Conservation (phyloP, 2,329 filamentous ascomycete species). For the Cladosporium sp. region DNA sequence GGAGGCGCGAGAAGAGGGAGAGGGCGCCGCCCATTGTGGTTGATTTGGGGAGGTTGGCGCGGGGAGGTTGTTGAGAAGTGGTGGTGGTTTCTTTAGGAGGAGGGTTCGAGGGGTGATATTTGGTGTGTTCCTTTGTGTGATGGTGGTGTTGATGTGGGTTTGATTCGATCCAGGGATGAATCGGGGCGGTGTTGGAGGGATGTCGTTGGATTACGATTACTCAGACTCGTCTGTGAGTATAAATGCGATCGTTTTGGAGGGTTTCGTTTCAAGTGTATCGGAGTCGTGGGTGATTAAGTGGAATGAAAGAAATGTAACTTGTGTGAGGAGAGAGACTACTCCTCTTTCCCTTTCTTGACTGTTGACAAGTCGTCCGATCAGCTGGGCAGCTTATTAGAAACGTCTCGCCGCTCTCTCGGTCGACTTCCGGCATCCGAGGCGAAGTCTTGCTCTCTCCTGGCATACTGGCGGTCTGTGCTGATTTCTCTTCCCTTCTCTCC, state of each 20-base stretch:
- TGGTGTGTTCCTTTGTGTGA: background rate
- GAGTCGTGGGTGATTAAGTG: no score
- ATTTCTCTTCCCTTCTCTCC: no score
- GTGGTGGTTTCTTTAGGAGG: background rate
- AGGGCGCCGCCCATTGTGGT: constrained; percentile 52
- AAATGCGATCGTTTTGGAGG: no score
- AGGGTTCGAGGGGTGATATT: no score
- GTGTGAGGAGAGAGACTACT: no score
- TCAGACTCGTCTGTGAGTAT: no score
- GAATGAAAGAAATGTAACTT: no score
- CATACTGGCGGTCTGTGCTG: no score
- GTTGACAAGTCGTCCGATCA: background rate
- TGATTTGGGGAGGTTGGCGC: background rate
- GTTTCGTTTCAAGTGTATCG: no score
- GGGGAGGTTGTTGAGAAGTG: background rate
- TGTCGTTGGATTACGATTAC: no score
- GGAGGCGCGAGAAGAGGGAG: constrained; percentile 60
- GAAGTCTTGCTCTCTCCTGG: background rate
- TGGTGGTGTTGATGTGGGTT: background rate
- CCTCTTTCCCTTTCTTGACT: background rate
- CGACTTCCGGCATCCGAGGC: no score
- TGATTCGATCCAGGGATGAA: background rate
- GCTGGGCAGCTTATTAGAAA: background rate
- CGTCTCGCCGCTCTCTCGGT: background rate
- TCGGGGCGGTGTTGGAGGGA: background rate